Percentiles rank a stretch among this genome's conserved stretches.
phyloP scores from a whole-genome alignment of 345 rosid genomes.

The Garcia nutans region DNA sequence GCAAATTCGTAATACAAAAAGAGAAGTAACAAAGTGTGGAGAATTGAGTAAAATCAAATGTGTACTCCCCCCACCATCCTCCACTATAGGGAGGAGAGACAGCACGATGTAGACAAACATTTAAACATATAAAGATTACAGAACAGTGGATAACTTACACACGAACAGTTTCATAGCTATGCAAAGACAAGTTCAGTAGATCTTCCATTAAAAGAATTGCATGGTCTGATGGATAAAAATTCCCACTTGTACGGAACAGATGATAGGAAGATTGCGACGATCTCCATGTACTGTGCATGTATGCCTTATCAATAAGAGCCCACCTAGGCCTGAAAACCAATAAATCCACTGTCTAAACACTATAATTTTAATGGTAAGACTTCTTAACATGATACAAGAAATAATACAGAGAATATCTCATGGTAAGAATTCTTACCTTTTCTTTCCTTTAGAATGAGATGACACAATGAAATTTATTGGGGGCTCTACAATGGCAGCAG shows the following conservation, averaged over 20 bases:
- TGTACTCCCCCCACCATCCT: neutral
- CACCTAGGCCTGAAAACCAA: slow-evolving; percentile 80
- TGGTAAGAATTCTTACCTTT: slow-evolving; percentile 51
- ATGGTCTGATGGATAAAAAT: slow-evolving; percentile 71
- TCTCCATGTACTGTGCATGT: slow-evolving; percentile 96
- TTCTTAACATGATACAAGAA: slow-evolving; percentile 7
- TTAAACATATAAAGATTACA: slow-evolving; percentile 11
- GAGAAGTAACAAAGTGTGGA: neutral
- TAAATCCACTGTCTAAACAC: slow-evolving; percentile 13
- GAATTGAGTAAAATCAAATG: neutral
- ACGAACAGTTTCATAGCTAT: slow-evolving; percentile 94
- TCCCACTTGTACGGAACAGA: slow-evolving; percentile 73
- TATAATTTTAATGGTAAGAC: slow-evolving; percentile 1
- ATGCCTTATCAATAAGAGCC: slow-evolving; percentile 93
- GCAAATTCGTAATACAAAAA: neutral
- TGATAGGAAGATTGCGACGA: slow-evolving; percentile 94
- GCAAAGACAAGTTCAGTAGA: slow-evolving; percentile 78
- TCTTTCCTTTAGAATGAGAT: slow-evolving; percentile 81
- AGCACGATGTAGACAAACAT: neutral
- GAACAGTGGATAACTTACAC: slow-evolving; percentile 54
- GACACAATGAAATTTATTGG: slow-evolving; percentile 83
- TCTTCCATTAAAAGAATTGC: slow-evolving; percentile 72
- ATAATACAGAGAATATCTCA: slow-evolving; percentile 9
- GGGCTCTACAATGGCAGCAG: slow-evolving; percentile 95
- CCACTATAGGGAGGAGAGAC: neutral